Evolutionary conservation across 805 yeast genomes (phyloP).

Genomic region (Isabelozyma gotoi): DNA sequence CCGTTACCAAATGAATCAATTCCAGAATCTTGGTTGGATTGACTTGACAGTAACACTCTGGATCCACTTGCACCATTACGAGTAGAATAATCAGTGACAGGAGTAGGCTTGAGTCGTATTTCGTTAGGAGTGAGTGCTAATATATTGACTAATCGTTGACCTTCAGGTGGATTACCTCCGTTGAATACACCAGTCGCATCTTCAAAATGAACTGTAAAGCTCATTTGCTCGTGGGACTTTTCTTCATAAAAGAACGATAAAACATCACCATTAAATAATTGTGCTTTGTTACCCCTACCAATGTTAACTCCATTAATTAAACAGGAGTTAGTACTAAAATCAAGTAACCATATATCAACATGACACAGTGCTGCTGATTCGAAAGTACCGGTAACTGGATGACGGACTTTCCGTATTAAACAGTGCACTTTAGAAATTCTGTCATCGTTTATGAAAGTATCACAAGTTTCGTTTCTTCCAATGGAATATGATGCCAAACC

Average conservation of each 20-base stretch:
- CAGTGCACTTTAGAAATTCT: slow-evolving; percentile 87
- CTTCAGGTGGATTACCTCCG: slow-evolving; percentile 31
- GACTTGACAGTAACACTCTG: slow-evolving; percentile 2
- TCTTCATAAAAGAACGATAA: slow-evolving; percentile 67
- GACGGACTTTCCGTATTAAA: slow-evolving; percentile 59
- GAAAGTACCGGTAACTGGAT: slow-evolving; percentile 51
- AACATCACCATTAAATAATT: slow-evolving; percentile 63
- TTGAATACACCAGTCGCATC: slow-evolving; percentile 67
- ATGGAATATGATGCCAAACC: slow-evolving; percentile 66
- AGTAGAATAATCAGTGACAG: slow-evolving; percentile 12
- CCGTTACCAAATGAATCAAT: slow-evolving; percentile 13
- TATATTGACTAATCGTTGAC: slow-evolving; percentile 21
- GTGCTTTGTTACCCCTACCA: slow-evolving; percentile 61
- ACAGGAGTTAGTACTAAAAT: slow-evolving; percentile 79
- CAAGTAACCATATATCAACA: slow-evolving; percentile 78
- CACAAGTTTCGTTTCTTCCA: slow-evolving; percentile 69
- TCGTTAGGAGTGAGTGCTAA: slow-evolving; percentile 26
- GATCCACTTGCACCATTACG: slow-evolving; percentile 7
- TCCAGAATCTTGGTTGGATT: slow-evolving; percentile 7
- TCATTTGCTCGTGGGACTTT: slow-evolving; percentile 48
- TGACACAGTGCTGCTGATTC: slow-evolving; percentile 74
- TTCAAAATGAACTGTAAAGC: slow-evolving; percentile 51
- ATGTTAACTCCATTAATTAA: slow-evolving; percentile 59
- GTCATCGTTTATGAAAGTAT: slow-evolving; percentile 64
- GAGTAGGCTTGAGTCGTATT: slow-evolving; percentile 24